phyloP scores from a whole-genome alignment of 805 yeast genomes.

The Sporopachydermia quercuum region DNA sequence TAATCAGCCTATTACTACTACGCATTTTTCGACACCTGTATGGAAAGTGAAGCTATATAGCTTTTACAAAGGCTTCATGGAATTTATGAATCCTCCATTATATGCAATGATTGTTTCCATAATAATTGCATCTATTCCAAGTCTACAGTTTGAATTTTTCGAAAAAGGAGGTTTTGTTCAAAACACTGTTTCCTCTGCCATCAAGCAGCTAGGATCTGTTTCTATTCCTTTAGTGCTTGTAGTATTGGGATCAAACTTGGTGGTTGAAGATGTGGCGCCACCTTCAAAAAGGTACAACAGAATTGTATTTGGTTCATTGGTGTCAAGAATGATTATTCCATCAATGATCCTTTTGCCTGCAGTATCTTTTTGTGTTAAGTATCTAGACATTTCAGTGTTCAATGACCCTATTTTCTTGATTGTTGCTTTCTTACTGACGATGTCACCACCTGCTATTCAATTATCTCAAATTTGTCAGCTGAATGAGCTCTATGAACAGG shows the following conservation, averaged over 20 bases:
- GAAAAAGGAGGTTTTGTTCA: conserved; percentile 29
- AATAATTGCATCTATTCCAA: conserved; percentile 41
- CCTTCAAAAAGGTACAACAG: conserved; percentile 28
- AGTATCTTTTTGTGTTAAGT: conserved; percentile 37
- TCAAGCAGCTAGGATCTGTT: conserved; percentile 38
- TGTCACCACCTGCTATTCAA: conserved; percentile 57
- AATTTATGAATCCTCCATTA: conserved; percentile 51
- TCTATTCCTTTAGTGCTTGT: conserved; percentile 48
- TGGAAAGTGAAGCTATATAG: background rate
- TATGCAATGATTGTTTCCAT: conserved; percentile 49
- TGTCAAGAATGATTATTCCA: conserved; percentile 49
- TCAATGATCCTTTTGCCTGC: conserved; percentile 37
- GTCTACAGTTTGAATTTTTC: conserved; percentile 30
- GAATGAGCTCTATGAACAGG: conserved; percentile 43
- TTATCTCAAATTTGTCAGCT: conserved; percentile 49
- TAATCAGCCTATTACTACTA: background rate
- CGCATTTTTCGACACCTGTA: too few species aligned
- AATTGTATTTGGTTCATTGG: conserved; percentile 35
- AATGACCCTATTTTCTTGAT: conserved; percentile 47
- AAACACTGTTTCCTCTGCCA: conserved; percentile 36
- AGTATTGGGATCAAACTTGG: conserved; percentile 45
- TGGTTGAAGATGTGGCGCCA: conserved; percentile 34
- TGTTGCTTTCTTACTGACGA: conserved; percentile 41
- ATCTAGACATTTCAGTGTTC: conserved; percentile 28
- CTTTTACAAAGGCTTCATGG: conserved; percentile 9